Evolutionary conservation across 2,329 filamentous ascomycete species (phyloP).

Genomic region (Dendrostoma leiphaemia): DNA sequence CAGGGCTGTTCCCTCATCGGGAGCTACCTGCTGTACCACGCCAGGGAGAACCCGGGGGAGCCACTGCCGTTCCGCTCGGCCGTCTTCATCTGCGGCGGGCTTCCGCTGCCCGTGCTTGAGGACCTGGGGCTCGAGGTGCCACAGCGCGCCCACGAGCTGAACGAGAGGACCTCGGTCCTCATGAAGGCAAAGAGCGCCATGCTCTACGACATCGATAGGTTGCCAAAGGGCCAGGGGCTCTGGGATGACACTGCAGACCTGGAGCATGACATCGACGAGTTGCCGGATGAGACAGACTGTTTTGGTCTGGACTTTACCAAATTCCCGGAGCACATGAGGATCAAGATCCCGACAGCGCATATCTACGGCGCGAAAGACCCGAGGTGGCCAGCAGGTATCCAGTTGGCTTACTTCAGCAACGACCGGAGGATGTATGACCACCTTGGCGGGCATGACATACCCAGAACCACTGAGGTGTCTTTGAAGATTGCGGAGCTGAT

Average conservation of each 20-base stretch:
- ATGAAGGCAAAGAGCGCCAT: conserved; percentile 26
- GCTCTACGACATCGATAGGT: conserved; percentile 24
- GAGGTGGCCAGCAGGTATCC: conserved; percentile 32
- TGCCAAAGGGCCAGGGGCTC: conserved; percentile 27
- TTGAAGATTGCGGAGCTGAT: conserved; percentile 29
- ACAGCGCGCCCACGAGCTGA: conserved; percentile 29
- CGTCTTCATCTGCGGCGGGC: conserved; percentile 38
- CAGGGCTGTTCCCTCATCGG: conserved; percentile 37
- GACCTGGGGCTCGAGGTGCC: conserved; percentile 34
- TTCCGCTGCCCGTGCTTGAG: conserved; percentile 33
- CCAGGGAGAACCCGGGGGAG: conserved; percentile 29
- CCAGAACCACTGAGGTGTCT: conserved; percentile 32
- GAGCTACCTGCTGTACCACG: conserved; percentile 38
- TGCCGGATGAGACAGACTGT: conserved; percentile 28
- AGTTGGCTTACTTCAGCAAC: conserved; percentile 34
- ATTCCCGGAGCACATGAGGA: conserved; percentile 29
- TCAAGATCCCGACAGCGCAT: conserved; percentile 35
- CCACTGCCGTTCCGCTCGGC: conserved; percentile 36
- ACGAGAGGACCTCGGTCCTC: conserved; percentile 24
- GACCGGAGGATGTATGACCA: conserved; percentile 33
- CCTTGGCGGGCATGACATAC: conserved; percentile 37
- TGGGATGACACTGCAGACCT: conserved; percentile 33
- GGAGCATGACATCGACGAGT: conserved; percentile 27
- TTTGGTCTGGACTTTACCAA: conserved; percentile 33
- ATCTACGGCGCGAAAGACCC: conserved; percentile 36